Evolutionary conservation across 805 yeast species (phyloP), one percentile per base, ranked within the genome.

Genomic region (Candida oleophila): DNA sequence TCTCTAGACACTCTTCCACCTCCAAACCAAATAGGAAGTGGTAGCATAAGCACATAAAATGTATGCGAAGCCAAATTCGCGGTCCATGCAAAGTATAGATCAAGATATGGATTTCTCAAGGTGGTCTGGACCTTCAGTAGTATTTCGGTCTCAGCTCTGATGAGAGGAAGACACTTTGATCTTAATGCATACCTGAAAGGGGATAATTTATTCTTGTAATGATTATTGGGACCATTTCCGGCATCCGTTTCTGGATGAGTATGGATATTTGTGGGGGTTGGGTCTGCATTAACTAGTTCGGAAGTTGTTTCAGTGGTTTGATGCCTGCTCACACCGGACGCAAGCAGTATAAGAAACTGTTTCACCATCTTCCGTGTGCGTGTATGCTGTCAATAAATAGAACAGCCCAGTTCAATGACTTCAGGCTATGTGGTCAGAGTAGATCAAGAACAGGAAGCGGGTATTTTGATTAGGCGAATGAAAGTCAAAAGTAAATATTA

Each of bases 31-130:
- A 81, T 74, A 11, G 94, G 88, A 8, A 87, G 61, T 0, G 99
- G 99, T 33, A 92, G 74, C 82, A 89, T 82, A 42, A 92, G 62
- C 42, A 94, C 96, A 62, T 92, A 92, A 62, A 94, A 94, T 0
- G 97, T 89, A 65, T 92, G 99, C 3, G 96, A 81, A 0, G 97
- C 99, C 51, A 94, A 71, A 55, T 86, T 83, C 15, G 98, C 96
- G 2, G 96, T 80, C 73, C 88, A 81, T 7, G 95, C 86, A 66
- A 92, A 92, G 57, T 86, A 94, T 21, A 73, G 57, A 66, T 91
- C 97, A 43, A 83, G 64, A 15, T 63, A 42, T 1, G 81, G 73
- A 34, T 65, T 61, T 47, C 96, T 71, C 11, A 71, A 56, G 3
- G 48, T 41, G 3, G 56, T 44, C 68, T 92, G 99, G 48, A 88